Percentiles rank a stretch among this genome's conserved stretches.
These are phyloP conservation scores for Trichomonascaceae sp. DNA, from an alignment of 1,139 yeast genomes.

Conservation along the genomic window DNA sequence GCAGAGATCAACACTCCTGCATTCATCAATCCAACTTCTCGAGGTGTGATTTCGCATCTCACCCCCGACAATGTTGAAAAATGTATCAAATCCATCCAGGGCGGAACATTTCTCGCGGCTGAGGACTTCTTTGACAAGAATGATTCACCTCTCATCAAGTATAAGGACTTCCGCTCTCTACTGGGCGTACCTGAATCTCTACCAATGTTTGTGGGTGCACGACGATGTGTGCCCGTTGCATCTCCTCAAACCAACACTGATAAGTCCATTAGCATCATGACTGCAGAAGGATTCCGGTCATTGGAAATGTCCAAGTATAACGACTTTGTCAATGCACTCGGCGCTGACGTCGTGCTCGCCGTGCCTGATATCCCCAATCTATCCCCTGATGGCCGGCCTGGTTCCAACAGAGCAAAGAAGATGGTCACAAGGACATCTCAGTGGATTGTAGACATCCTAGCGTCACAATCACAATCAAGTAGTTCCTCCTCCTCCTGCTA, in stretches of 20 bases:
- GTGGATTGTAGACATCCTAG: slow-evolving; percentile 19
- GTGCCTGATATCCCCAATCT: slow-evolving; percentile 24
- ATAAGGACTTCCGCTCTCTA: slow-evolving; percentile 11
- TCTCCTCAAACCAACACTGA: slow-evolving; percentile 24
- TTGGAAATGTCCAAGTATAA: slow-evolving; percentile 17
- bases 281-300: slow-evolving; percentile 26
- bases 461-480: slow-evolving; percentile 1
- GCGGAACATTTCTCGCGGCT: slow-evolving; percentile 13
- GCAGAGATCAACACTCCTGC: slow-evolving; percentile 19
- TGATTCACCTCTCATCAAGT: slow-evolving; percentile 11
- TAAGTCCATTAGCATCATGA: slow-evolving; percentile 21
- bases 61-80: slow-evolving; percentile 27
- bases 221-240: slow-evolving; percentile 22
- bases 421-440: slow-evolving; percentile 23
- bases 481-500: slow-evolving; percentile 1
- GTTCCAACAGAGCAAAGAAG: slow-evolving; percentile 25
- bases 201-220: slow-evolving; percentile 17
- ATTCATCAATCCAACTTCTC: slow-evolving; percentile 23
- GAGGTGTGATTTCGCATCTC: slow-evolving; percentile 30
- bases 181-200: slow-evolving; percentile 13
- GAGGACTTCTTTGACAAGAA: slow-evolving; percentile 23
- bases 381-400: slow-evolving; percentile 21
- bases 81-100: slow-evolving; percentile 10
- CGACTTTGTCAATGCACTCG: slow-evolving; percentile 13
- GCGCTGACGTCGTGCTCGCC: slow-evolving; percentile 22